A percentile compares a stretch with the other conserved stretches of the same genome.
Evolutionary conservation across 805 yeast genomes (phyloP).

Genomic region (Candida odintsovae): DNA sequence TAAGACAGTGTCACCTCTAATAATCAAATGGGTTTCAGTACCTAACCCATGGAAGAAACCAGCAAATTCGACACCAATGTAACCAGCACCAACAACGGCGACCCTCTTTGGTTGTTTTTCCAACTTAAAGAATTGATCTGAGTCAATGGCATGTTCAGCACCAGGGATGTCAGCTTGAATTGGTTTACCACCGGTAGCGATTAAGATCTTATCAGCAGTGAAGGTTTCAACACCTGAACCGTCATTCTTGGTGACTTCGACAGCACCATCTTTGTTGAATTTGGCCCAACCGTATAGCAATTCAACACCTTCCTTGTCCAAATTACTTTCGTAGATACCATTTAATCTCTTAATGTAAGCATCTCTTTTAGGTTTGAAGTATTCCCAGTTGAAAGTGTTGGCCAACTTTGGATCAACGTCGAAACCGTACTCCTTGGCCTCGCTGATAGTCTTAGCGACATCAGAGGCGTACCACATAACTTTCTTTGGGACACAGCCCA

Average conservation of each 20-base stretch:
- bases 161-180: conserved; percentile 73
- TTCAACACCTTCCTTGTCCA: conserved; percentile 86
- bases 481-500: conserved; percentile 98
- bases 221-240: conserved; percentile 46
- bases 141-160: conserved; percentile 73
- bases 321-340: conserved; percentile 87
- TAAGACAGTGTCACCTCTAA: conserved; percentile 87
- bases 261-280: conserved; percentile 63
- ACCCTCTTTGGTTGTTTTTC: conserved; percentile 83
- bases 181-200: conserved; percentile 94
- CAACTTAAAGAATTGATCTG: conserved; percentile 87
- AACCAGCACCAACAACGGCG: conserved; percentile 96
- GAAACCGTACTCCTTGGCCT: conserved; percentile 83
- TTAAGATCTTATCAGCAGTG: conserved; percentile 76
- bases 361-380: conserved; percentile 82
- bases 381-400: conserved; percentile 73
- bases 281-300: conserved; percentile 81
- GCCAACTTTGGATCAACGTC: conserved; percentile 47
- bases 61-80: conserved; percentile 92
- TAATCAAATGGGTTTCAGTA: conserved; percentile 76
- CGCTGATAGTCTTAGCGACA: conserved; percentile 65
- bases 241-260: conserved; percentile 71
- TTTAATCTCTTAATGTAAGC: conserved; percentile 84
- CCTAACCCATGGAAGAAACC: conserved; percentile 92
- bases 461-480: conserved; percentile 98